Evolutionary conservation across 768 basidiomycete species (phyloP), one percentile per base, ranked within the genome.

Genomic region (Podaxis sp.): DNA sequence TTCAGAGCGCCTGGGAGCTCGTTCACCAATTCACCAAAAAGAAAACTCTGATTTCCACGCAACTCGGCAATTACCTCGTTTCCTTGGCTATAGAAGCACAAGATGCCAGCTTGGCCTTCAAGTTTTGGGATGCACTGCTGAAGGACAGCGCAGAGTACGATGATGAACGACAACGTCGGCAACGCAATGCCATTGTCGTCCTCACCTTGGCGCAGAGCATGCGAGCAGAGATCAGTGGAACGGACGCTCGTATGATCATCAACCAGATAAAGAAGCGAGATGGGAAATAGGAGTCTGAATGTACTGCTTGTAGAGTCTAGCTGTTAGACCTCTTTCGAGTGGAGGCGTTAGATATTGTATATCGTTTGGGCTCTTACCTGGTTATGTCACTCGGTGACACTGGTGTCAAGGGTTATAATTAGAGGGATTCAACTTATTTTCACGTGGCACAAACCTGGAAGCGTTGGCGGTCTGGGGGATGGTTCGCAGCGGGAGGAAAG

Each of bases 111-210:
- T 71, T 86, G 73, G 89, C 87, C 1, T 88, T 78, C 75, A 72
- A 73, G 51, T 89, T 89, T 71, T 91, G 89, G 89, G 67, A 71
- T 53, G 66, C 72, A 54, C 71, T 88, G 63, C 55, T 89, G 12
- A 75, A 70, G 63, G 70, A 71, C 28, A 80, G 74, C 70, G 73
- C 79, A 5, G 75, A 82, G 60, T 84, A 83, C 83, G 66, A 70
- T 4, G 85, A 87, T 69, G 30, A 19, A 19, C 78, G 80, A 67
- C 86, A 87, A 66, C 63, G 57, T 28, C 59, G 57, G 39, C 69
- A 80, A 66, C 84, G 89, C 58, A 64, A 69, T 0, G 69, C 70
- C 24, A 82, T 89, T 44, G 73, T 71, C 52, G 19, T 55, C 6
- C 67, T 70, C 66, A 69, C 85, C n/a, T 59, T 33, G 49, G 33